phyloP scores from a whole-genome alignment of 1,284 basidiomycete genomes.

The Amylostereum chailletii region DNA sequence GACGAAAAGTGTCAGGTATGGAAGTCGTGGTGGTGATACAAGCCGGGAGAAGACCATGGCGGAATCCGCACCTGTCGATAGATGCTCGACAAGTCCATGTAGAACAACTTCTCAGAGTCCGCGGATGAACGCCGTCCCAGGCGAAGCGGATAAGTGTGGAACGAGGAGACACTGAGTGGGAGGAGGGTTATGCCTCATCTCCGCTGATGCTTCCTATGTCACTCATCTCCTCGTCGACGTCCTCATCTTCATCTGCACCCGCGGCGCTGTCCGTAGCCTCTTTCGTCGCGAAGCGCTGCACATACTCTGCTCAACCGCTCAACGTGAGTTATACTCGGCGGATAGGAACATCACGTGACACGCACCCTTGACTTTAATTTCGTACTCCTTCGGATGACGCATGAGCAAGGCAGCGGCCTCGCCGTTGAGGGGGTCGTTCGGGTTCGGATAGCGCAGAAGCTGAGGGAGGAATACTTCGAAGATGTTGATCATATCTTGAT shows the following conservation, averaged over 20 bases:
- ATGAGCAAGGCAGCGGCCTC: slow-evolving; percentile 95
- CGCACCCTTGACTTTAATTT: slow-evolving; percentile 83
- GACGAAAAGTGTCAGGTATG: no score
- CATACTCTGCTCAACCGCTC: slow-evolving; percentile 56
- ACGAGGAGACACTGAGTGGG: background rate
- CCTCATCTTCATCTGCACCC: slow-evolving; percentile 53
- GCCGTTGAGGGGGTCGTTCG: slow-evolving; percentile 94
- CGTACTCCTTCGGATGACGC: slow-evolving; percentile 94
- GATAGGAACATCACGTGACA: background rate
- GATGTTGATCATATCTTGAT: slow-evolving; percentile 95
- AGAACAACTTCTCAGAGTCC: no score
- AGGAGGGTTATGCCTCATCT: slow-evolving; percentile 33
- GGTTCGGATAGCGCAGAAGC: slow-evolving; percentile 94
- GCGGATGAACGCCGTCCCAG: no score
- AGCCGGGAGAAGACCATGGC: no score
- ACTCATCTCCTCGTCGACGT: slow-evolving; percentile 85
- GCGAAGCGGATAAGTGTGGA: no score
- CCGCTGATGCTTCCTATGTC: slow-evolving; percentile 86
- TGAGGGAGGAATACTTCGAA: slow-evolving; percentile 98
- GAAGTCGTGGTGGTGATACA: no score
- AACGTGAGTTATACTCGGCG: background rate
- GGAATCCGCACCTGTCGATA: no score
- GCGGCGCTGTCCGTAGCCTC: slow-evolving; percentile 65
- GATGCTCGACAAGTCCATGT: no score
- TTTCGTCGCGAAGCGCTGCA: slow-evolving; percentile 78